These are phyloP conservation scores for Ajuga reptans DNA, from an alignment of 305 asterid genomes.

Conservation along the genomic window DNA sequence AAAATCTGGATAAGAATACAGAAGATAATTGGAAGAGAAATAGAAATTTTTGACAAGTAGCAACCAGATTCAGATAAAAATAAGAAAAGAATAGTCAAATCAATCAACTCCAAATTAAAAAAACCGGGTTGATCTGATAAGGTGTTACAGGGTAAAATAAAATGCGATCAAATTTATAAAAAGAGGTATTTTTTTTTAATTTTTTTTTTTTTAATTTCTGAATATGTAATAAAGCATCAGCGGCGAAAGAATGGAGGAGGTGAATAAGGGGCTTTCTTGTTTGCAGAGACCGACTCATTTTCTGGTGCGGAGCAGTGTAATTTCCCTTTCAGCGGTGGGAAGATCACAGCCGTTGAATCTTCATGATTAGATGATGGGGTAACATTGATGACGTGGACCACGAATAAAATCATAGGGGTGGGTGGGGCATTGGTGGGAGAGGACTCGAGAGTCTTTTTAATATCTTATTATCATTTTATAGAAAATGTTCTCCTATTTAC, in stretches of 20 bases:
- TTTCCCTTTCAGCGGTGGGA: conserved; percentile 10
- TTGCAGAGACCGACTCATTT: conserved; percentile 40
- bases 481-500: no score
- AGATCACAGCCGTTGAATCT: conserved; percentile 28
- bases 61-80: conserved; percentile 22
- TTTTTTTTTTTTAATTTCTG: not conserved
- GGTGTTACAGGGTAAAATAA: not conserved
- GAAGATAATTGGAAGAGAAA: not conserved
- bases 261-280: conserved; percentile 30
- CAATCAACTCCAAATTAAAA: conserved; percentile 23
- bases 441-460: not conserved
- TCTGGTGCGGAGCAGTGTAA: conserved; percentile 24
- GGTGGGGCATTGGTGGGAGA: not conserved
- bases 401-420: not conserved
- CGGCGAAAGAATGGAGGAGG: conserved; percentile 10
- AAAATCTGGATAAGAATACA: not conserved
- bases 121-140: conserved; percentile 28
- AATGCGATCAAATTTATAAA: not conserved
- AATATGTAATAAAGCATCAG: not conserved
- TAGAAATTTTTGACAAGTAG: not conserved
- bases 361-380: conserved; percentile 18
- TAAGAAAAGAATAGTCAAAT: conserved; percentile 17
- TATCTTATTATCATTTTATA: no score
- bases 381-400: conserved; percentile 19
- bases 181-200: not conserved